phyloP scores from a whole-genome alignment of 192 early-diverging fungal species.

The Podila epigama region DNA sequence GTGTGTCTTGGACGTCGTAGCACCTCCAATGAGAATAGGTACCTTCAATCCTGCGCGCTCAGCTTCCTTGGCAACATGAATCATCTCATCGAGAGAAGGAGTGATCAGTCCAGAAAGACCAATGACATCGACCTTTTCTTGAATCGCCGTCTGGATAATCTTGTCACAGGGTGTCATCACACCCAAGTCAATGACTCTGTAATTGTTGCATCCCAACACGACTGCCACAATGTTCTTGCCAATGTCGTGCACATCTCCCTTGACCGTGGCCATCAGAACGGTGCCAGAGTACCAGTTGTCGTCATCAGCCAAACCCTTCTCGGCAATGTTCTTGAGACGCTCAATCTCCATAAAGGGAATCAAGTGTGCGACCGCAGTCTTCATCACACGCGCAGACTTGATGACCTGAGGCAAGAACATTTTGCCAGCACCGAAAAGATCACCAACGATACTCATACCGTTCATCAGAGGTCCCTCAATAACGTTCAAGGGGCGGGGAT shows the following conservation, averaged over 20 bases:
- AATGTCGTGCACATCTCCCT: conserved; percentile 98
- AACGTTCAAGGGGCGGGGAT: conserved; percentile 91
- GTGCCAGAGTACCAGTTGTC: conserved; percentile 88
- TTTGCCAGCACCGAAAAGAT: conserved; percentile 92
- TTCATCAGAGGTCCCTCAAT: conserved; percentile 97
- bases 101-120: conserved; percentile 96
- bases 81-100: conserved; percentile 97
- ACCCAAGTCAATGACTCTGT: conserved; percentile 92
- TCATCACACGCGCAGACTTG: conserved; percentile 97
- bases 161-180: conserved; percentile 96
- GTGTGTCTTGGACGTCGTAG: conserved; percentile 95
- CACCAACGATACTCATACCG: conserved; percentile 94
- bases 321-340: conserved; percentile 74
- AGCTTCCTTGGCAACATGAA: conserved; percentile 93
- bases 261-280: conserved; percentile 93
- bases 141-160: conserved; percentile 88
- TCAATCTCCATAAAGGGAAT: conserved; percentile 95
- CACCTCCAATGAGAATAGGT: conserved; percentile 93
- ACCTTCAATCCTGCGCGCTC: conserved; percentile 84
- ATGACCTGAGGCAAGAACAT: conserved; percentile 99
- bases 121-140: conserved; percentile 91
- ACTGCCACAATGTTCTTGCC: conserved; percentile 99
- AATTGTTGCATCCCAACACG: conserved; percentile 98
- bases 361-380: conserved; percentile 95
- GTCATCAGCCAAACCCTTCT: conserved; percentile 57